These are phyloP conservation scores for Cladosporium cucumerinum DNA, from an alignment of 2,329 filamentous ascomycete genomes.

Conservation along the genomic window DNA sequence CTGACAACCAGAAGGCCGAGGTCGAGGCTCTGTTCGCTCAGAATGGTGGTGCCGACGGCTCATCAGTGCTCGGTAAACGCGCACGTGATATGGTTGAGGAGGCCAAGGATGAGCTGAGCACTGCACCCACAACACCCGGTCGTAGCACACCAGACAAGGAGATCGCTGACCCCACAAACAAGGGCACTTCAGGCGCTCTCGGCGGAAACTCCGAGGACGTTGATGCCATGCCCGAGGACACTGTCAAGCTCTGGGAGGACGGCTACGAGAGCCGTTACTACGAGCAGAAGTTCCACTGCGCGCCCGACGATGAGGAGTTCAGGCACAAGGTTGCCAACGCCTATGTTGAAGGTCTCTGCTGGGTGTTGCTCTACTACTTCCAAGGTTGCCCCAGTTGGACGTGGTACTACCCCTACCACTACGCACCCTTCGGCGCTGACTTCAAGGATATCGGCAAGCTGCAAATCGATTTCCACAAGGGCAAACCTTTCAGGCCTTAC, in stretches of 20 bases:
- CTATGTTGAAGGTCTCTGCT: slow-evolving; percentile 93
- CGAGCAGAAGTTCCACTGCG: slow-evolving; percentile 88
- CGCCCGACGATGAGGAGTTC: slow-evolving; percentile 77
- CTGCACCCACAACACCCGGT: slow-evolving; percentile 50
- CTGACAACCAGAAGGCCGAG: slow-evolving; percentile 31
- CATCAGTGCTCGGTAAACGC: slow-evolving; percentile 65
- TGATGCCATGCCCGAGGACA: slow-evolving; percentile 70
- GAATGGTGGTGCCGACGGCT: slow-evolving; percentile 28
- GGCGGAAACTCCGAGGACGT: slow-evolving; percentile 45
- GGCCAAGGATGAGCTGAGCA: slow-evolving; percentile 35
- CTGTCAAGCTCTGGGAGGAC: slow-evolving; percentile 87
- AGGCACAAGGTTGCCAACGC: slow-evolving; percentile 81
- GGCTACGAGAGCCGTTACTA: slow-evolving; percentile 96
- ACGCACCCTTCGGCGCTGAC: slow-evolving; percentile 94
- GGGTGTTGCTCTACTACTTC: slow-evolving; percentile 96
- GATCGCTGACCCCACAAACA: slow-evolving; percentile 28
- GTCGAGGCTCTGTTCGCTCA: slow-evolving; percentile 29
- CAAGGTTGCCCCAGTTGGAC: slow-evolving; percentile 98
- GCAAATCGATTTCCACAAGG: slow-evolving; percentile 77
- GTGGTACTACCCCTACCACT: slow-evolving; percentile 99
- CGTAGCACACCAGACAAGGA: slow-evolving; percentile 52
- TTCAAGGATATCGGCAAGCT: slow-evolving; percentile 81
- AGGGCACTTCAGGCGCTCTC: slow-evolving; percentile 32
- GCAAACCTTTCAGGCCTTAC: slow-evolving; percentile 82
- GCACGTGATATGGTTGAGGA: slow-evolving; percentile 70